Base-by-base conservation (phyloP, 306 rosid species). In the Lagenaria siceraria region DNA sequence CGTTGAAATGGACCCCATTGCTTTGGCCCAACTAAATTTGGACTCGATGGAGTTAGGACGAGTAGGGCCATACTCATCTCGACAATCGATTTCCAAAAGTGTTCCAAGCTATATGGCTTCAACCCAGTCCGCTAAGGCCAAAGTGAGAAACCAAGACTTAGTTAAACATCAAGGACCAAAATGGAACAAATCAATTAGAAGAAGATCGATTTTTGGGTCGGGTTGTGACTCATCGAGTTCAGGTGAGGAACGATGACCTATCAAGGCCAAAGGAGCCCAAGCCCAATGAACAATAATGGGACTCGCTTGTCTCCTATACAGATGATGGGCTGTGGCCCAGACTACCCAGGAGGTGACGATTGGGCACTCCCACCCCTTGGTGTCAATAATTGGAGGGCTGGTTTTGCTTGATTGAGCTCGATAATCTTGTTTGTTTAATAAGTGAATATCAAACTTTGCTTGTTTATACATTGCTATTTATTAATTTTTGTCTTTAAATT, bases 91-190 rank as follows among this genome's bases (percentile, higher is more conserved):
- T 68, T 35, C 82, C 7, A 33, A 70, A 8, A 74, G 83, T 46
- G 74, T 85, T 1, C 98, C 96, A 1, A 89, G 99, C 80, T 95
- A 95, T 76, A 95, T 95, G 99, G 91, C 97, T 36, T 90, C 92
- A 3, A 95, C 99, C 38, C 71, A 90, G 22, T 92, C 97, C n/a
- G 96, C 97, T 29, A 92, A 87, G 88, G 99, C 99, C 82, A 95
- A 95, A 88, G 82, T 79, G 13, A 68, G 87, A 52, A 52, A n/a
- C 22, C 93, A 78, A 58, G 89, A 91, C 61, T 43, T 60, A 2
- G 6, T 60, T 9, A 90, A 82, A 87, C 87, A 82, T 4, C 87
- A 82, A 8, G 82, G 78, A 72, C 85, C 87, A 2, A 22, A 79
- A 0, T 92, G 97, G 97, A 92, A 88, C 83, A 65, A 83, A 0